Evolutionary conservation across 805 yeast species (phyloP).

Genomic region (Yarrowia deformans): DNA sequence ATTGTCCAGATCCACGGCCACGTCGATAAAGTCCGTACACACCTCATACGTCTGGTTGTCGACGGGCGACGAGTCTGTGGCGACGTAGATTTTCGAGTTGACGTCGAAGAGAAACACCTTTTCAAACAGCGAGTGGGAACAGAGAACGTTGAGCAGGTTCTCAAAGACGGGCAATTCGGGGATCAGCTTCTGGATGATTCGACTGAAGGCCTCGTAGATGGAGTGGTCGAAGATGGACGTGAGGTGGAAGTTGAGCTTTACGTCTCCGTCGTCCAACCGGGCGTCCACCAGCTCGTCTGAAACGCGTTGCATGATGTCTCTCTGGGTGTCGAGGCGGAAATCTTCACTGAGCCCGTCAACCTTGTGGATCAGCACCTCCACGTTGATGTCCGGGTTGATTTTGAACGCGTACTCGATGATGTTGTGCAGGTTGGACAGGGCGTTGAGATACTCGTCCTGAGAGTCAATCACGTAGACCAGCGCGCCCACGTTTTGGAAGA

Average conservation of each 20-base stretch:
- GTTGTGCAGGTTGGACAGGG: slow-evolving; percentile 85
- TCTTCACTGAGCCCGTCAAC: slow-evolving; percentile 96
- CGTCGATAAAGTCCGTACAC: slow-evolving; percentile 96
- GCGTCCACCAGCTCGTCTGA: slow-evolving; percentile 90
- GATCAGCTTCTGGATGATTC: slow-evolving; percentile 89
- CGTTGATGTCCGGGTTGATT: slow-evolving; percentile 82
- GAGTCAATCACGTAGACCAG: slow-evolving; percentile 93
- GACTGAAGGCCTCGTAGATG: slow-evolving; percentile 91
- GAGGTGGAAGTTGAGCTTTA: slow-evolving; percentile 86
- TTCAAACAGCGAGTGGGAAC: slow-evolving; percentile 88
- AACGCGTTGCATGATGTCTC: slow-evolving; percentile 95
- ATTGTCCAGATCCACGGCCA: slow-evolving; percentile 80
- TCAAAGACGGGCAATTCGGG: slow-evolving; percentile 89
- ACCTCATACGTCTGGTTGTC: slow-evolving; percentile 95
- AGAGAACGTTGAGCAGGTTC: slow-evolving; percentile 84
- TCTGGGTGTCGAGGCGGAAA: slow-evolving; percentile 89
- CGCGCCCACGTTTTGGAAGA: slow-evolving; percentile 85
- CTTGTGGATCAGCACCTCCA: slow-evolving; percentile 93
- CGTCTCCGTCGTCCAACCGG: slow-evolving; percentile 77
- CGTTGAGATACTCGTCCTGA: slow-evolving; percentile 93
- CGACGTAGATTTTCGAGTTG: slow-evolving; percentile 90
- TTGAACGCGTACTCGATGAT: slow-evolving; percentile 87
- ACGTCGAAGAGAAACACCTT: slow-evolving; percentile 93
- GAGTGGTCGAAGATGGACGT: slow-evolving; percentile 96
- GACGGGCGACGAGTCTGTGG: slow-evolving; percentile 95